Evolutionary conservation across 768 basidiomycete species (phyloP).

Genomic region (Amanita phalloides): DNA sequence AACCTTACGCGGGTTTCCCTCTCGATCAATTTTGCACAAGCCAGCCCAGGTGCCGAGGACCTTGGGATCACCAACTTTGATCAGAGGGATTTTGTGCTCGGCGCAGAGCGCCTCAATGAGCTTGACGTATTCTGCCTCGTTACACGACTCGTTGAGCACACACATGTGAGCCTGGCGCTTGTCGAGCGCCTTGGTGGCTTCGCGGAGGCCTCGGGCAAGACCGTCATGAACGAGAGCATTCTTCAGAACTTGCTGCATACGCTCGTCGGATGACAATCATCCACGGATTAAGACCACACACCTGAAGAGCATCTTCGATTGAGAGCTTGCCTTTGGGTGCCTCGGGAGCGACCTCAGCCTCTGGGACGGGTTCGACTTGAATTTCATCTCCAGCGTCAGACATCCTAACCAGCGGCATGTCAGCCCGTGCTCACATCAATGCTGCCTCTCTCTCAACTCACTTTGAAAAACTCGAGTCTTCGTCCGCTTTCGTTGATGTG

Average conservation of each 20-base stretch:
- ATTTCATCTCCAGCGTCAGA: slow-evolving; percentile 98
- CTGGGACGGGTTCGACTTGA: slow-evolving; percentile 61
- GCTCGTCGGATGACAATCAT: neutral
- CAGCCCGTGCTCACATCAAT: neutral
- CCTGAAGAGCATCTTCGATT: slow-evolving; percentile 92
- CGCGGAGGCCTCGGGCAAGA: slow-evolving; percentile 94
- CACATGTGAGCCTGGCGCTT: slow-evolving; percentile 98
- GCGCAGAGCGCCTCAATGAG: slow-evolving; percentile 99
- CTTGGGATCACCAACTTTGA: slow-evolving; percentile 98
- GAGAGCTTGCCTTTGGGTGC: slow-evolving; percentile 93
- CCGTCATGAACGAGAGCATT: slow-evolving; percentile 97
- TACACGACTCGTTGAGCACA: slow-evolving; percentile 98
- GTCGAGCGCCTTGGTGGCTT: slow-evolving; percentile 96
- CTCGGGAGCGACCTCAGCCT: slow-evolving; percentile 76
- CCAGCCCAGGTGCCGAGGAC: slow-evolving; percentile 97
- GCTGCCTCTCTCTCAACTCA: slow-evolving; percentile 10
- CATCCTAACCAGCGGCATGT: slow-evolving; percentile 39
- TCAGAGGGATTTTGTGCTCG: slow-evolving; percentile 98
- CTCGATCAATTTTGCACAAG: slow-evolving; percentile 98
- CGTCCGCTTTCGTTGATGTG: slow-evolving; percentile 95
- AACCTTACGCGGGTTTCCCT: slow-evolving; percentile 96
- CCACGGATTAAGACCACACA: slow-evolving; percentile 17
- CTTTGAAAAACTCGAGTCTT: slow-evolving; percentile 41
- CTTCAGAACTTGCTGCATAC: slow-evolving; percentile 89
- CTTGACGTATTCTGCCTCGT: slow-evolving; percentile 99